Percentiles rank a stretch among this genome's conserved stretches.
Conservation (phyloP, 148 eudicot species). For the Fagopyrum homotropicum region DNA sequence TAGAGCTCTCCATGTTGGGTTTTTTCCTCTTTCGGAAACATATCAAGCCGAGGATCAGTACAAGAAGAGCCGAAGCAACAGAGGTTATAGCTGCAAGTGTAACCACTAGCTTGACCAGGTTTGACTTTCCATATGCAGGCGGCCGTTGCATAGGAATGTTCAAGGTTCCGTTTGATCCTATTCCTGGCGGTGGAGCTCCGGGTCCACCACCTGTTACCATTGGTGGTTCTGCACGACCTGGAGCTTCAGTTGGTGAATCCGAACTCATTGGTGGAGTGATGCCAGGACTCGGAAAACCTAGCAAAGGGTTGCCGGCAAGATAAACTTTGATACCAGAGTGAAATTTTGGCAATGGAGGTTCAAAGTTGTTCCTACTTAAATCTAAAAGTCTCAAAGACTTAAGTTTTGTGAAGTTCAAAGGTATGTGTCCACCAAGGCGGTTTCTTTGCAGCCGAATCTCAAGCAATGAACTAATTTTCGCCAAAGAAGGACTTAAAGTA, state of each 20-base stretch:
- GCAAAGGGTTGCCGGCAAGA: conserved; percentile 40
- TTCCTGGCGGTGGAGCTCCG: conserved; percentile 16
- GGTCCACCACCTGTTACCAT: conserved; percentile 6
- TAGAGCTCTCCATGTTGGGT: conserved; percentile 16
- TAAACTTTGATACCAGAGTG: conserved; percentile 34
- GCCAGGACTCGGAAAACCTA: conserved; percentile 13
- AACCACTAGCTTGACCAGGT: conserved; percentile 17
- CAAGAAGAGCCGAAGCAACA: conserved; percentile 20
- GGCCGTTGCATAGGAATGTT: conserved; percentile 13
- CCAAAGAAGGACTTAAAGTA: conserved; percentile 57
- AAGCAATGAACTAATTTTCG: conserved; percentile 32
- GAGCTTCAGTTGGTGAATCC: conserved; percentile 13
- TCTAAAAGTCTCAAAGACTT: conserved; percentile 53
- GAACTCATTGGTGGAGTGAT: conserved; percentile 17
- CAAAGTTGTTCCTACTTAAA: conserved; percentile 44
- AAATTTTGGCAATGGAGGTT: conserved; percentile 57
- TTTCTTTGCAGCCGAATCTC: conserved; percentile 49
- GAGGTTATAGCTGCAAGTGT: conserved; percentile 23
- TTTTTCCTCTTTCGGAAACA: conserved; percentile 35
- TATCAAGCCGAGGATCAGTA: conserved; percentile 15
- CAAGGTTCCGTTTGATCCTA: conserved; percentile 14
- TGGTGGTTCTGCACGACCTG: not conserved
- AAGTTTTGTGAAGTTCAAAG: conserved; percentile 34
- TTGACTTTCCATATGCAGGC: conserved; percentile 11
- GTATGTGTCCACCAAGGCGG: conserved; percentile 38